phyloP scores from a whole-genome alignment of 2,329 filamentous ascomycete species.

The Botrytis sinoallii region DNA sequence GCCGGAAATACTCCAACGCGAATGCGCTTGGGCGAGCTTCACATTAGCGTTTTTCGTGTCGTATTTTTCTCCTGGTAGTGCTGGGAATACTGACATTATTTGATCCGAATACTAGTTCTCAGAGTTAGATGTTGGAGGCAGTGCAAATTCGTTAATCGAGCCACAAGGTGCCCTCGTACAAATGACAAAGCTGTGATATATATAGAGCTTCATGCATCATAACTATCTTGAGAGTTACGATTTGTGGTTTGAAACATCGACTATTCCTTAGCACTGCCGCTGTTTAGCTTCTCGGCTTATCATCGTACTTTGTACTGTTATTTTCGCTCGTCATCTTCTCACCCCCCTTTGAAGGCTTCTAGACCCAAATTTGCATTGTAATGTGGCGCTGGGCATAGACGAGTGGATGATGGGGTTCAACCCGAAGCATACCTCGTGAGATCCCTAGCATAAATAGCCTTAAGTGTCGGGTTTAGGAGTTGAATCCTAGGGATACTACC shows the following conservation, averaged over 20 bases:
- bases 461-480: constrained; percentile 13
- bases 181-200: constrained; percentile 12
- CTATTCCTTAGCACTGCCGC: constrained; percentile 3
- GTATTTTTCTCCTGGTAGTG: neutral
- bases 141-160: constrained; percentile 16
- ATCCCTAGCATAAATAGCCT: constrained; percentile 8
- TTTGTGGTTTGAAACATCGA: constrained; percentile 3
- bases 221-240: constrained; percentile 11
- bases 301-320: constrained; percentile 3
- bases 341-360: neutral
- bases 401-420: constrained; percentile 6
- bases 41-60: neutral
- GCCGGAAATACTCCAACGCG: neutral
- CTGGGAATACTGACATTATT: neutral
- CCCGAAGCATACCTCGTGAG: constrained; percentile 10
- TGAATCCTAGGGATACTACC: constrained; percentile 19
- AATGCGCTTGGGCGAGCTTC: neutral
- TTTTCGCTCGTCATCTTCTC: constrained; percentile 19
- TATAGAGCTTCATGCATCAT: constrained; percentile 13
- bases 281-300: neutral
- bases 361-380: neutral
- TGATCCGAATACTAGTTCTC: neutral
- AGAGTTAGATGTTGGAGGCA: constrained; percentile 13
- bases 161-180: constrained; percentile 18
- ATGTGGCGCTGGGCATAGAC: constrained; percentile 16